phyloP scores from a whole-genome alignment of 768 basidiomycete species.

The Pleurotus cornucopiae region DNA sequence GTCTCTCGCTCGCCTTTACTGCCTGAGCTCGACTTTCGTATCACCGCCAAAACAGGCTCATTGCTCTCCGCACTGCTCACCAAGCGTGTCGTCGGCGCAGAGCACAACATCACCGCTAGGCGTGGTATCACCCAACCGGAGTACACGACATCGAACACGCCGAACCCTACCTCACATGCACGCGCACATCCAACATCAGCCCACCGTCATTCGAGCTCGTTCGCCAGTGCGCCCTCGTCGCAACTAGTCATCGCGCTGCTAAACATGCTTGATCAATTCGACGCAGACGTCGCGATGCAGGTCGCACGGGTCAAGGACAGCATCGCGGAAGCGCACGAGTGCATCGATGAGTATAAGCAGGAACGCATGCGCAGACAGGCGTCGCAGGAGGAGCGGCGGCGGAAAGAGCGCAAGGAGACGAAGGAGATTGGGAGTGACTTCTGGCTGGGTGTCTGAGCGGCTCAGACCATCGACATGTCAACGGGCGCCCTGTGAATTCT shows the following conservation, averaged over 20 bases:
- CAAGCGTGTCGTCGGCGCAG: slow-evolving; percentile 2
- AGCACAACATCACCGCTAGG: slow-evolving; percentile 7
- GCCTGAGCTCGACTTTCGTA: slow-evolving; percentile 6
- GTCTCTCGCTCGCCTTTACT: slow-evolving; percentile 27
- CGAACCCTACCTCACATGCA: not conserved
- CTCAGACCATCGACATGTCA: not conserved
- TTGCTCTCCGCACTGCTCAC: slow-evolving; percentile 5
- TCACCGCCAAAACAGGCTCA: slow-evolving; percentile 7
- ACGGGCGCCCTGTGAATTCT: not conserved
- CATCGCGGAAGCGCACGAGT: slow-evolving; percentile 18
- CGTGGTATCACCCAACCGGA: not conserved
- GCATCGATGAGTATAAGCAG: slow-evolving; percentile 16
- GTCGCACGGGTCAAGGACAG: slow-evolving; percentile 17
- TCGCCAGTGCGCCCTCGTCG: not conserved
- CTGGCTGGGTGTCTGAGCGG: slow-evolving; percentile 7
- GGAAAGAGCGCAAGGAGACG: not conserved
- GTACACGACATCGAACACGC: not conserved
- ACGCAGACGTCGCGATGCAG: slow-evolving; percentile 25
- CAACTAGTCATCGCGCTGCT: slow-evolving; percentile 17
- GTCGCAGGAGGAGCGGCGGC: not conserved
- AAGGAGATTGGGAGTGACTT: slow-evolving; percentile 9
- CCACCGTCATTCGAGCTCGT: slow-evolving; percentile 15
- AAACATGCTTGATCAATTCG: slow-evolving; percentile 28
- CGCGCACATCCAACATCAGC: slow-evolving; percentile 16
- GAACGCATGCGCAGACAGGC: slow-evolving; percentile 11